These are phyloP conservation scores for Boletus sp. DNA, from an alignment of 768 basidiomycete genomes.

Conservation along the genomic window DNA sequence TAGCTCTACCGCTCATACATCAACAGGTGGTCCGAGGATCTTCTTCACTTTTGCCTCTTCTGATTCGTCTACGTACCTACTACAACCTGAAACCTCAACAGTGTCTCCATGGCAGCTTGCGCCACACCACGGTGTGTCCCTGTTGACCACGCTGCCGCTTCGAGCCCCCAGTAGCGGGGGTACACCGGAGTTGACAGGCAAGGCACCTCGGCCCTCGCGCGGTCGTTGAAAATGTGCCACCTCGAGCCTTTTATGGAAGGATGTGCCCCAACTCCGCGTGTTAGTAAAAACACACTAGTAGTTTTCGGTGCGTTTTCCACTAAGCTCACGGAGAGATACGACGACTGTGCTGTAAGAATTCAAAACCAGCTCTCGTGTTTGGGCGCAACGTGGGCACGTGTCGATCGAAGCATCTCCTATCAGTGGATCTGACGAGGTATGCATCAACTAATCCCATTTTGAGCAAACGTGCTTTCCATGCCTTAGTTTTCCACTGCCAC, in stretches of 20 bases:
- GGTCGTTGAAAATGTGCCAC: not conserved
- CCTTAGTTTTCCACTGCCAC: not conserved
- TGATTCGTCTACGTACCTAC: not conserved
- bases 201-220: not conserved
- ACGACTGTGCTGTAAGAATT: not conserved
- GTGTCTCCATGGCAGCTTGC: not conserved
- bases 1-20: not conserved
- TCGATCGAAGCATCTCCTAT: not conserved
- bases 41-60: not conserved
- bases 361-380: not conserved
- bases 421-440: not conserved
- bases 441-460: constrained; percentile 3
- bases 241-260: no score
- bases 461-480: not conserved
- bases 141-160: constrained; percentile 3
- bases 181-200: not conserved
- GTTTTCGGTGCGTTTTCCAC: no score
- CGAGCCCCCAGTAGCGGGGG: not conserved
- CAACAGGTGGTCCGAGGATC: constrained; percentile 7
- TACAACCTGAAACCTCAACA: not conserved
- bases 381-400: constrained; percentile 12
- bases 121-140: constrained; percentile 9
- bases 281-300: no score
- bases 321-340: no score
- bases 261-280: no score